These are phyloP conservation scores for Lanmaoa rubissima DNA, from an alignment of 768 basidiomycete species.

Conservation along the genomic window DNA sequence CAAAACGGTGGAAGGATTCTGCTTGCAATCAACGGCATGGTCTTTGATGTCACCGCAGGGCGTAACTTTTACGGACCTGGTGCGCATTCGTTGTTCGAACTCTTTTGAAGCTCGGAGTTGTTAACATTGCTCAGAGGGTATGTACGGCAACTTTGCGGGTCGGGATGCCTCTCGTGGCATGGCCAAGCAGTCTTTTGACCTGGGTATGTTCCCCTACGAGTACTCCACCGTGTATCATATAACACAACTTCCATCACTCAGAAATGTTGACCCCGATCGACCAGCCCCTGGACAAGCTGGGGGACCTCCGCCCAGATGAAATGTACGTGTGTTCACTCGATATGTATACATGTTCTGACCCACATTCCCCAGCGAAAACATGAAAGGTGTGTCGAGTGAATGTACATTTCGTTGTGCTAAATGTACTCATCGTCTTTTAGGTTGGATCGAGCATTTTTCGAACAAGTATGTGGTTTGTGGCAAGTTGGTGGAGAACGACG, in stretches of 20 bases:
- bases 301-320: slow-evolving; percentile 76
- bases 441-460: slow-evolving; percentile 93
- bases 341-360: background rate
- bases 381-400: slow-evolving; percentile 57
- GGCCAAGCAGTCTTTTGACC: slow-evolving; percentile 96
- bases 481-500: slow-evolving; percentile 79
- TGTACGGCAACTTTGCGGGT: slow-evolving; percentile 98
- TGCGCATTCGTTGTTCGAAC: slow-evolving; percentile 37
- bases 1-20: slow-evolving; percentile 69
- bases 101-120: background rate
- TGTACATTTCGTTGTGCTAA: background rate
- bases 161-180: slow-evolving; percentile 94
- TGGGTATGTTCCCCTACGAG: slow-evolving; percentile 50
- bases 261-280: slow-evolving; percentile 92
- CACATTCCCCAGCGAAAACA: slow-evolving; percentile 67
- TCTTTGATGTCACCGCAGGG: slow-evolving; percentile 92
- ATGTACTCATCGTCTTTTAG: slow-evolving; percentile 34
- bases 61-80: slow-evolving; percentile 94
- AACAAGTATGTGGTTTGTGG: slow-evolving; percentile 93
- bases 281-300: slow-evolving; percentile 79
- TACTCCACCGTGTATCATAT: background rate
- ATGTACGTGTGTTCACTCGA: slow-evolving; percentile 52
- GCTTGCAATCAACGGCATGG: slow-evolving; percentile 80
- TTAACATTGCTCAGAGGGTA: slow-evolving; percentile 59
- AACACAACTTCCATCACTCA: slow-evolving; percentile 24